Evolutionary conservation across 2,329 filamentous ascomycete species (phyloP).

Genomic region (Ramularia endophylla): DNA sequence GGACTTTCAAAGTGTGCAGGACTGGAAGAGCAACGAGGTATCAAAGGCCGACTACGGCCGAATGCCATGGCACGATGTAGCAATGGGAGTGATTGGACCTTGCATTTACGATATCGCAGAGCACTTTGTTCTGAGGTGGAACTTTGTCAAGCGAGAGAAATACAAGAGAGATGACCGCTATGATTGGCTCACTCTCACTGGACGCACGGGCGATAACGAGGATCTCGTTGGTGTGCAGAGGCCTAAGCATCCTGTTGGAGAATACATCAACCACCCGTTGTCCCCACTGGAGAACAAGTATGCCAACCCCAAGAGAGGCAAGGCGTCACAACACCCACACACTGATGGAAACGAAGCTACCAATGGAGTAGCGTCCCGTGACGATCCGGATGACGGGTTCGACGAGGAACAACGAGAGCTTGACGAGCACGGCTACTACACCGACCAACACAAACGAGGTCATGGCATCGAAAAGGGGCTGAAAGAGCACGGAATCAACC

Average conservation of each 20-base stretch:
- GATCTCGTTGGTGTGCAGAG: constrained; percentile 83
- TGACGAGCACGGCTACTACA: constrained; percentile 29
- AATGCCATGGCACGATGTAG: constrained; percentile 98
- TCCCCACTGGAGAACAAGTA: constrained; percentile 62
- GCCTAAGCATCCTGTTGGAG: constrained; percentile 81
- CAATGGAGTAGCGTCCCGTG: constrained; percentile 4
- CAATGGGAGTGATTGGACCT: constrained; percentile 85
- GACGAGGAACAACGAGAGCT: constrained; percentile 24
- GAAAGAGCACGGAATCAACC: constrained; percentile 15
- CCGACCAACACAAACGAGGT: constrained; percentile 25
- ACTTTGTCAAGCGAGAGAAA: constrained; percentile 95
- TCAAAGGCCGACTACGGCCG: constrained; percentile 86
- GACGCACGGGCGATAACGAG: constrained; percentile 70
- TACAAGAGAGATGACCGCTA: constrained; percentile 83
- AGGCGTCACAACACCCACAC: constrained; percentile 20
- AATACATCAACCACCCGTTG: constrained; percentile 76
- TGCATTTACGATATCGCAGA: constrained; percentile 92
- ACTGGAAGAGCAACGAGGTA: constrained; percentile 91
- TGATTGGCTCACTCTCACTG: constrained; percentile 78
- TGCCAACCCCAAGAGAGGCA: constrained; percentile 39
- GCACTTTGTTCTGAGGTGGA: constrained; percentile 93
- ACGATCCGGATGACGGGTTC: constrained; percentile 21
- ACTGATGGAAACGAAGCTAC: constrained; percentile 9
- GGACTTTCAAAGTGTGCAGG: constrained; percentile 85
- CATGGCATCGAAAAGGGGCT: constrained; percentile 25